Conservation (phyloP, 169 alveolate genomes). For the Plasmodium sp. region DNA sequence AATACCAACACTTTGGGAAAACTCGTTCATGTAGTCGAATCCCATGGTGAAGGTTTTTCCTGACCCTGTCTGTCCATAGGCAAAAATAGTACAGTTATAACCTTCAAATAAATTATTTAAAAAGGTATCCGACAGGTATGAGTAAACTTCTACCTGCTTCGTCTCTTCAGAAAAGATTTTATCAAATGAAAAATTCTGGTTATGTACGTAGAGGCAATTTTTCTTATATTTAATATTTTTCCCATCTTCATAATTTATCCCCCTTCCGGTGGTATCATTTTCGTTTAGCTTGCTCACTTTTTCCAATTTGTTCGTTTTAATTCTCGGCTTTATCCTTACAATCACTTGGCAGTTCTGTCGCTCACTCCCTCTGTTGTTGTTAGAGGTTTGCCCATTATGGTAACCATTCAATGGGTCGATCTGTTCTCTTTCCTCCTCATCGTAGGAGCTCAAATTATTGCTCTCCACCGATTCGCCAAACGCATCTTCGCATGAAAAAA, state of each 20-base stretch:
- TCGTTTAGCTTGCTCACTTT: conserved; percentile 5
- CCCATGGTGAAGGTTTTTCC: conserved; percentile 61
- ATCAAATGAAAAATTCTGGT: conserved; percentile 40
- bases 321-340: conserved; percentile 36
- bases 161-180: conserved; percentile 39
- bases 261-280: neutral
- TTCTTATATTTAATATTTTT: conserved; percentile 33
- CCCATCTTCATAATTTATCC: neutral
- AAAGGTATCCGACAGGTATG: conserved; percentile 28
- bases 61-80: conserved; percentile 61
- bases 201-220: conserved; percentile 27
- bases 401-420: neutral
- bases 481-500: neutral
- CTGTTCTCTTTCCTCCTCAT: conserved; percentile 2
- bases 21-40: conserved; percentile 21
- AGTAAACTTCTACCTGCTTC: conserved; percentile 33
- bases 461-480: conserved; percentile 5
- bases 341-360: conserved; percentile 41
- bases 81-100: conserved; percentile 53
- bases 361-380: neutral
- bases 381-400: neutral
- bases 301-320: neutral
- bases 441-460: conserved; percentile 9
- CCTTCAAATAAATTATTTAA: conserved; percentile 53
- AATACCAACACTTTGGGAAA: conserved; percentile 31